Percentiles rank a stretch among this genome's conserved stretches.
phyloP scores from a whole-genome alignment of 495 filamentous ascomycete species.

The Aspergillus egyptiacus region DNA sequence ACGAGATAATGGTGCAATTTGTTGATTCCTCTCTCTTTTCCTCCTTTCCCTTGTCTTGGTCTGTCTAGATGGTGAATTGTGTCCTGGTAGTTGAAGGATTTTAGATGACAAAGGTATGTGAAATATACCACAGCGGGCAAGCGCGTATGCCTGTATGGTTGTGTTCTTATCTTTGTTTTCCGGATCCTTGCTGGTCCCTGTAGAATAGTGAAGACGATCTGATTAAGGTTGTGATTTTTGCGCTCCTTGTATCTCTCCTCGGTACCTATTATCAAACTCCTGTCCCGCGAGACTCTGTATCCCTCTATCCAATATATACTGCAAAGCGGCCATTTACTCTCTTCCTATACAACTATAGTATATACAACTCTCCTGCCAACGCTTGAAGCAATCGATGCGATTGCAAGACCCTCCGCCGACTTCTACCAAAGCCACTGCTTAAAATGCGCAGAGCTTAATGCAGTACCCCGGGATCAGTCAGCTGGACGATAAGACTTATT shows the following conservation, averaged over 20 bases:
- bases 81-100: not conserved
- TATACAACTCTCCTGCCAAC: not conserved
- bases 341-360: not conserved
- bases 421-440: too few relatives aligned
- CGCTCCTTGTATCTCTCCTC: not conserved
- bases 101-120: constrained; percentile 11
- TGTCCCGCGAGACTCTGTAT: too few relatives aligned
- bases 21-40: not conserved
- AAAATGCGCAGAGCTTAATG: too few relatives aligned
- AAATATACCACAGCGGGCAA: not conserved
- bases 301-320: too few relatives aligned
- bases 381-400: too few relatives aligned
- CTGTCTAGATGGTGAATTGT: not conserved
- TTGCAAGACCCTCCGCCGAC: too few relatives aligned
- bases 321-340: not conserved
- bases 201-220: constrained; percentile 41
- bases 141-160: constrained; percentile 19
- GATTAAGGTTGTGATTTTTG: constrained; percentile 21
- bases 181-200: constrained; percentile 31
- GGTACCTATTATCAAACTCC: too few relatives aligned
- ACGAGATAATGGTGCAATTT: constrained; percentile 16
- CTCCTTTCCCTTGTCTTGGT: not conserved
- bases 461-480: too few relatives aligned
- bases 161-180: constrained; percentile 16
- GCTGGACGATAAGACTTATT: not conserved